These are phyloP conservation scores for Moesziomyces aphidis DNA, from an alignment of 1,284 basidiomycete species.

Conservation along the genomic window DNA sequence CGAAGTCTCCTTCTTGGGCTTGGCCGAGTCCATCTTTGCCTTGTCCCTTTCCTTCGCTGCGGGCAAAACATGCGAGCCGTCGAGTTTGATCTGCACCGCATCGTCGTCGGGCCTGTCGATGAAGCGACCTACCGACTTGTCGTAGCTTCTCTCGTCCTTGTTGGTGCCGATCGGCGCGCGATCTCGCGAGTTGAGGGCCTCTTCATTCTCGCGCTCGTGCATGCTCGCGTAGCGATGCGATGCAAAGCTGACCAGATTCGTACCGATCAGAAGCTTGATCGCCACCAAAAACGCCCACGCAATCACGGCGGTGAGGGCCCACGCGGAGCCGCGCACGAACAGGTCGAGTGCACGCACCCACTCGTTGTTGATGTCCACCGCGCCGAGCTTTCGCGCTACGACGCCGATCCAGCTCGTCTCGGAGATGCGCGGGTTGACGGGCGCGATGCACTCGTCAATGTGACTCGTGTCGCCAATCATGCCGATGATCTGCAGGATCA, in stretches of 20 bases:
- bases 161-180: slow-evolving; percentile 62
- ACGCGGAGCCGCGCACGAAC: slow-evolving; percentile 41
- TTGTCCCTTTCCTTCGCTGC: slow-evolving; percentile 14
- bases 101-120: slow-evolving; percentile 59
- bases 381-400: slow-evolving; percentile 31
- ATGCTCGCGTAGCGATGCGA: slow-evolving; percentile 58
- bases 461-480: slow-evolving; percentile 72
- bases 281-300: slow-evolving; percentile 60
- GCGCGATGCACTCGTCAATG: slow-evolving; percentile 67
- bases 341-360: slow-evolving; percentile 32
- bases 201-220: slow-evolving; percentile 60
- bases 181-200: slow-evolving; percentile 58
- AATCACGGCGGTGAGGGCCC: slow-evolving; percentile 46
- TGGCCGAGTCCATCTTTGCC: slow-evolving; percentile 3
- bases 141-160: slow-evolving; percentile 53
- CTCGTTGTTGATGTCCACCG: slow-evolving; percentile 42
- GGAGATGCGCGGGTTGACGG: slow-evolving; percentile 15
- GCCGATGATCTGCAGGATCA: slow-evolving; percentile 81
- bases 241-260: slow-evolving; percentile 61
- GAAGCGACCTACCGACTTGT: slow-evolving; percentile 47
- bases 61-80: slow-evolving; percentile 44
- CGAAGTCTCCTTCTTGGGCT: slow-evolving; percentile 33
- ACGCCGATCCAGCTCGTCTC: slow-evolving; percentile 40
- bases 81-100: slow-evolving; percentile 52
- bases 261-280: slow-evolving; percentile 64